These are phyloP conservation scores for Nothophytophthora sp. DNA, from an alignment of 352 stramenopile genomes.

Conservation along the genomic window DNA sequence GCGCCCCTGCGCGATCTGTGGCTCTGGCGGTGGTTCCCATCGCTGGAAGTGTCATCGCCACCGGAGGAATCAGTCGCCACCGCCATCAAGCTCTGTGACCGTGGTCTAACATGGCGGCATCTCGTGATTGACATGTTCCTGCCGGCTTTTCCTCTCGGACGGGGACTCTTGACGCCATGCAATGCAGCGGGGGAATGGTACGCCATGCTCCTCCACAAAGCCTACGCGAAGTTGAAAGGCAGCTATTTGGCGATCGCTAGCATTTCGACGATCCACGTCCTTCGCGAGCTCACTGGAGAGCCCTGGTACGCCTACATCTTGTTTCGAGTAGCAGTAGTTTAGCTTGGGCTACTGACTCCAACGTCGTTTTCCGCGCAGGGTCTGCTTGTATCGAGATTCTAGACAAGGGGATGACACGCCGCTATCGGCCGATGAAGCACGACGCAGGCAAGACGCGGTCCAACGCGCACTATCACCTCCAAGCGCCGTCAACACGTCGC, in stretches of 20 bases:
- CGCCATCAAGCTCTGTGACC: constrained; percentile 26
- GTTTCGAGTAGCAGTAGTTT: background rate
- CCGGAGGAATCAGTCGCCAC: constrained; percentile 10
- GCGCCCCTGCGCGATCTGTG: constrained; percentile 18
- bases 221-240: constrained; percentile 54
- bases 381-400: constrained; percentile 13
- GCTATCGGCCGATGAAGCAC: background rate
- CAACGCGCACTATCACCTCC: background rate
- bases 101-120: constrained; percentile 28
- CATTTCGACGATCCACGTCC: constrained; percentile 29
- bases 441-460: constrained; percentile 7
- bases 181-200: constrained; percentile 34
- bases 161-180: constrained; percentile 27
- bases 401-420: background rate
- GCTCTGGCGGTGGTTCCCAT: constrained; percentile 22
- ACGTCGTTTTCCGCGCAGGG: background rate
- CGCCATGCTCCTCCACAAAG: constrained; percentile 50
- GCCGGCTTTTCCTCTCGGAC: constrained; percentile 35
- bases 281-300: constrained; percentile 45
- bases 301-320: constrained; percentile 34
- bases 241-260: constrained; percentile 29
- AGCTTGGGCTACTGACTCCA: constrained; percentile 2
- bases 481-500: background rate
- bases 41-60: constrained; percentile 1
- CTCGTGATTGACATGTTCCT: constrained; percentile 52